Evolutionary conservation across 1,284 basidiomycete genomes (phyloP).

Genomic region (Ceratobasidium sp.): DNA sequence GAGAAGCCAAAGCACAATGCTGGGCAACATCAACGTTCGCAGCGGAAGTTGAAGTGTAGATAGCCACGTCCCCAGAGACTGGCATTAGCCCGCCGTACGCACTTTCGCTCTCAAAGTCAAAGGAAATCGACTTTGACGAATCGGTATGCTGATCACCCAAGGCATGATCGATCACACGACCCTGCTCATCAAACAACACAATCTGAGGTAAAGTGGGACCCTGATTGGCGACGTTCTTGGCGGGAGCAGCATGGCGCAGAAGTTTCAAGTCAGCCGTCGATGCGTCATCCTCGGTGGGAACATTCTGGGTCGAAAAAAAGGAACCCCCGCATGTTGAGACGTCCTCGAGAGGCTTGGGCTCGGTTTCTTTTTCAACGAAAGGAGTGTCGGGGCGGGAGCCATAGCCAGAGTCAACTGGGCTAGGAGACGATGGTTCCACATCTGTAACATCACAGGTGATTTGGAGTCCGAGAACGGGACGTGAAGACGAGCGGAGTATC

Average conservation of each 20-base stretch:
- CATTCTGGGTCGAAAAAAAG: slow-evolving; percentile 1
- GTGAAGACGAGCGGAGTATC: slow-evolving; percentile 1
- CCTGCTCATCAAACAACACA: slow-evolving; percentile 29
- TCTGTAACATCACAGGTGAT: not conserved
- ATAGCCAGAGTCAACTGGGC: slow-evolving; percentile 41
- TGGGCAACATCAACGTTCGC: too few species aligned
- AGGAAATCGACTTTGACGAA: not conserved
- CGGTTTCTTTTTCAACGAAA: slow-evolving; percentile 1
- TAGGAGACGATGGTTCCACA: slow-evolving; percentile 13
- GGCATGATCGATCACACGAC: slow-evolving; percentile 12
- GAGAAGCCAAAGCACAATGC: too few species aligned
- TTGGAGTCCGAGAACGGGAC: slow-evolving; percentile 23
- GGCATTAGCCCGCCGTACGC: slow-evolving; percentile 35
- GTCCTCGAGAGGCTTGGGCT: not conserved
- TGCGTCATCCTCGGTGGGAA: not conserved
- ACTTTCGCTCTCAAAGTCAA: slow-evolving; percentile 1
- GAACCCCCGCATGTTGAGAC: slow-evolving; percentile 7
- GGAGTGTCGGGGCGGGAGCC: slow-evolving; percentile 37
- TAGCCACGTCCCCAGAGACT: not conserved
- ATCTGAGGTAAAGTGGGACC: slow-evolving; percentile 35
- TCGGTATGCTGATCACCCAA: slow-evolving; percentile 12
- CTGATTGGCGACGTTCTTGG: slow-evolving; percentile 34
- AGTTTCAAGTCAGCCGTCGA: not conserved
- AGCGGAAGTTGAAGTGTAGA: too few species aligned
- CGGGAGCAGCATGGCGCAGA: slow-evolving; percentile 9